Conservation (phyloP, 371 early-diverging fungal species). For the Nosema muscidifuracis region DNA sequence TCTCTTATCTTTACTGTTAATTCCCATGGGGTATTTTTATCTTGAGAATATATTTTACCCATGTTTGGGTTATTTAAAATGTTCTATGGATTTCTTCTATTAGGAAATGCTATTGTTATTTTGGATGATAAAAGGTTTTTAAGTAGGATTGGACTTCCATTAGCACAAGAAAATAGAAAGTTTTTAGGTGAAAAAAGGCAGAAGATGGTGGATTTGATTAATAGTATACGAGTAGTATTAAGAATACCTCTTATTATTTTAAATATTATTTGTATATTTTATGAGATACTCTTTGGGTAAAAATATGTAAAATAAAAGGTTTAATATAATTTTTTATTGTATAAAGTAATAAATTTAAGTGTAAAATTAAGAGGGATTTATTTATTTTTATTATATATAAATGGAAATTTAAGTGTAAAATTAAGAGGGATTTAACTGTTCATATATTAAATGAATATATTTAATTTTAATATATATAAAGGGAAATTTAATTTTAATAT, state of each 20-base stretch:
- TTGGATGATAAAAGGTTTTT: conserved; percentile 58
- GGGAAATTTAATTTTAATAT: too few species aligned
- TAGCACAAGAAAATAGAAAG: conserved; percentile 37
- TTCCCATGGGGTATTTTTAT: too few species aligned
- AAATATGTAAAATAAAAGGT: too few species aligned
- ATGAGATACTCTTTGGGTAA: conserved; percentile 55
- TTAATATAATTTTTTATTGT: too few species aligned
- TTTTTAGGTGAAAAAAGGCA: conserved; percentile 11
- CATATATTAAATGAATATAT: too few species aligned
- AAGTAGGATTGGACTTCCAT: conserved; percentile 44
- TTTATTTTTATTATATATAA: too few species aligned
- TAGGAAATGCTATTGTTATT: conserved; percentile 54
- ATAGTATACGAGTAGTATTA: conserved; percentile 34
- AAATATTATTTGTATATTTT: conserved; percentile 54
- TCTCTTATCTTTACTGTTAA: conserved; percentile 79
- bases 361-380: too few species aligned
- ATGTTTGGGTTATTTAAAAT: conserved; percentile 56
- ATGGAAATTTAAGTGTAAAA: too few species aligned
- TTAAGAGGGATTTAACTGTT: too few species aligned
- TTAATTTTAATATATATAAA: too few species aligned
- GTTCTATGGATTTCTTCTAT: conserved; percentile 47
- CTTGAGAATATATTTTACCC: too few species aligned
- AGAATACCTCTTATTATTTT: conserved; percentile 52
- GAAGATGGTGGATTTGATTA: conserved; percentile 53
- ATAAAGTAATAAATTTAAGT: too few species aligned